phyloP scores from a whole-genome alignment of 139 green algal species.

The Nannochloris sp. region DNA sequence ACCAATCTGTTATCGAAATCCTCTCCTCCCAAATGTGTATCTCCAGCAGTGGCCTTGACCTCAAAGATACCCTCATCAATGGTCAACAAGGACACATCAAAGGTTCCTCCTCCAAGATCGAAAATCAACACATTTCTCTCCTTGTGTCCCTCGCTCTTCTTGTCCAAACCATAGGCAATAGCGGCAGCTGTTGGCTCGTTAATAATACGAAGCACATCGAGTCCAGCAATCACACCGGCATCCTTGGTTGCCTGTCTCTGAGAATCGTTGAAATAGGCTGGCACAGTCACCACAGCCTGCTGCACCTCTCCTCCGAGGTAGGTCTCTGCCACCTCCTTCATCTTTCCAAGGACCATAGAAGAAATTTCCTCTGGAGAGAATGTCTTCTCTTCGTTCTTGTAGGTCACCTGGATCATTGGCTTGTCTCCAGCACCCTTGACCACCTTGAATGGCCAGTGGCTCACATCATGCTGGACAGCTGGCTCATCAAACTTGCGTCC shows the following conservation, averaged over 20 bases:
- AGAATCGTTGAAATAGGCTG: conserved; percentile 98
- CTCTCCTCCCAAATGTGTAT: conserved; percentile 83
- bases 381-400: conserved; percentile 89
- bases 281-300: conserved; percentile 93
- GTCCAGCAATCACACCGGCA: conserved; percentile 84
- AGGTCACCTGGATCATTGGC: conserved; percentile 83
- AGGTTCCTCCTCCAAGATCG: conserved; percentile 78
- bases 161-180: conserved; percentile 86
- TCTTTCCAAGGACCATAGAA: conserved; percentile 95
- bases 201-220: conserved; percentile 95
- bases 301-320: conserved; percentile 70
- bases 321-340: conserved; percentile 80
- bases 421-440: conserved; percentile 67
- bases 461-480: conserved; percentile 74
- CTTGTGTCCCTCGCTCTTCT: conserved; percentile 37
- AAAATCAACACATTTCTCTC: conserved; percentile 86
- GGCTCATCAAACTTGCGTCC: conserved; percentile 80
- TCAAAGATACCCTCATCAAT: conserved; percentile 88
- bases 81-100: conserved; percentile 78
- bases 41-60: conserved; percentile 77
- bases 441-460: conserved; percentile 82
- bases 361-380: conserved; percentile 95
- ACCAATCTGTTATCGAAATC: conserved; percentile 81
- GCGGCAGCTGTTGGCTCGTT: conserved; percentile 94
- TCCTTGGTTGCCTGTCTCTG: conserved; percentile 98